Evolutionary conservation across 2,329 filamentous ascomycete genomes (phyloP).

Genomic region (Magnaporthiopsis incrustans): DNA sequence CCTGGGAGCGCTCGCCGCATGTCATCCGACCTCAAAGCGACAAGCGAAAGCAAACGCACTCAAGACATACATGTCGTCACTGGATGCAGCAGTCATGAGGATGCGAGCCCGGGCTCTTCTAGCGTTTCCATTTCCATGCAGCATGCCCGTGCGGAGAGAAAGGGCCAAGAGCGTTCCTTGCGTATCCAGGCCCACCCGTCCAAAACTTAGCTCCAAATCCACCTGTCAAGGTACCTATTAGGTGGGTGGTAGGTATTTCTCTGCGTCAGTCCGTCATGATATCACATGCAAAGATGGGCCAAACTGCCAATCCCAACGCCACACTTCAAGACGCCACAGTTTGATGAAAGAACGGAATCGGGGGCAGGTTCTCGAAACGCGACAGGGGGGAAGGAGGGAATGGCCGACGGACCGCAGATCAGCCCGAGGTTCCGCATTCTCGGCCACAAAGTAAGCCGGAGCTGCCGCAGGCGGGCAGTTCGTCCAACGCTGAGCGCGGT

Average conservation of each 20-base stretch:
- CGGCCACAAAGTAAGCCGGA: neutral
- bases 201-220: neutral
- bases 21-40: neutral
- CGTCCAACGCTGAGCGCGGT: neutral
- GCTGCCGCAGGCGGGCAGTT: neutral
- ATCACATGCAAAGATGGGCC: neutral
- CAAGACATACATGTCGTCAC: neutral
- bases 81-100: neutral
- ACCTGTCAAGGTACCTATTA: too few relatives aligned
- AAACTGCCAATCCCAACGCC: neutral
- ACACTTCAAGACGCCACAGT: neutral
- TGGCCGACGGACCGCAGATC: neutral
- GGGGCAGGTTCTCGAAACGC: too few relatives aligned
- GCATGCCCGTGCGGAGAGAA: neutral
- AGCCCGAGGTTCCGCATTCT: neutral
- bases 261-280: neutral
- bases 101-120: neutral
- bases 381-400: neutral
- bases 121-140: neutral
- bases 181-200: neutral
- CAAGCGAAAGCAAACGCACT: neutral
- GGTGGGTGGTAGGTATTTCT: too few relatives aligned
- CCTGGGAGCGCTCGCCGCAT: neutral
- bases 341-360: too few relatives aligned
- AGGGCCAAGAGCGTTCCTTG: neutral